Conservation (phyloP, 176 grass and related monocot genomes). For the Saccharum officinarum region DNA sequence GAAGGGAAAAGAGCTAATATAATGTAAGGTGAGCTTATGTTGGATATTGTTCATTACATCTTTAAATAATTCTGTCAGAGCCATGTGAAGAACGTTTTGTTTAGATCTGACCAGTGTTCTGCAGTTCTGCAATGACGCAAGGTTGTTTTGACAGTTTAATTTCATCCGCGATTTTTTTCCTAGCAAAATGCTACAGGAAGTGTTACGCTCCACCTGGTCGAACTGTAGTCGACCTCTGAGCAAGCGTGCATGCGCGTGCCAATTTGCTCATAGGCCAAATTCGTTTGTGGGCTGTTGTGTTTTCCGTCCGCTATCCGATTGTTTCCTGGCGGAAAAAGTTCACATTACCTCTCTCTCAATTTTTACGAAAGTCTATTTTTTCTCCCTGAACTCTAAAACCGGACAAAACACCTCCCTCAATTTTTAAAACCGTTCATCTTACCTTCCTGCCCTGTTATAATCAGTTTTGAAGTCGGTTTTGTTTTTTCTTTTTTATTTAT, state of each 20-base stretch:
- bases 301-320: background rate
- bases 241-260: background rate
- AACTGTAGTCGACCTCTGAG: too few relatives aligned
- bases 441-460: too few relatives aligned
- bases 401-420: too few relatives aligned
- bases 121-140: background rate
- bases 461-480: too few relatives aligned
- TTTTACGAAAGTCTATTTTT: too few relatives aligned
- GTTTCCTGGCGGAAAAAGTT: too few relatives aligned
- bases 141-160: background rate
- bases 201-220: too few relatives aligned
- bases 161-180: background rate
- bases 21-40: background rate
- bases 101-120: background rate
- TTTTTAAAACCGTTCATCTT: too few relatives aligned
- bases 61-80: background rate
- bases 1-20: background rate
- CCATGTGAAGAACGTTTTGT: background rate
- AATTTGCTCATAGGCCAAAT: background rate
- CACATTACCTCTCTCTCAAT: too few relatives aligned
- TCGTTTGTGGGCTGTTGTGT: background rate
- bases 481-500: too few relatives aligned
- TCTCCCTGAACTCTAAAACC: too few relatives aligned
- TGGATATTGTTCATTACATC: background rate
- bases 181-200: too few relatives aligned